phyloP scores from a whole-genome alignment of 2,329 filamentous ascomycete species.

The Colletotrichum sp. region DNA sequence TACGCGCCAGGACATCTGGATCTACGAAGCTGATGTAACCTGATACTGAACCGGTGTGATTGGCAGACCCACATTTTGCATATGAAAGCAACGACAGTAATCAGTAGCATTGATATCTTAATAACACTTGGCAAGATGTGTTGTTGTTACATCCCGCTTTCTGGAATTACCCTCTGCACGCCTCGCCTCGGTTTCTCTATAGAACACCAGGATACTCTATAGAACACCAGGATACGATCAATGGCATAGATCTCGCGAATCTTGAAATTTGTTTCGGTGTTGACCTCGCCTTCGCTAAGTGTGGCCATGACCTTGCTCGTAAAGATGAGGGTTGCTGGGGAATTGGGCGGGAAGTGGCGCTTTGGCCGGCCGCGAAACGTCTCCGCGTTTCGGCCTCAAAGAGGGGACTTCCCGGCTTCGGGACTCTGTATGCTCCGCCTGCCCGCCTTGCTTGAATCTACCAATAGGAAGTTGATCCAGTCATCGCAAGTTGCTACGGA shows the following conservation, averaged over 20 bases:
- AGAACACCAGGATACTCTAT: background rate
- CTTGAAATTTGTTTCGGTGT: background rate
- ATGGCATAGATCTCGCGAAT: constrained; percentile 5
- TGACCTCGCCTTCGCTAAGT: background rate
- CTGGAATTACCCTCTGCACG: background rate
- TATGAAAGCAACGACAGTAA: no score
- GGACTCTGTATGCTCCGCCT: background rate
- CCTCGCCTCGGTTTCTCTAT: background rate
- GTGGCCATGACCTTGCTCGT: background rate
- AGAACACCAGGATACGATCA: background rate
- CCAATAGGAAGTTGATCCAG: background rate
- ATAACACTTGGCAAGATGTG: background rate
- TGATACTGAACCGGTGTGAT: constrained; percentile 11
- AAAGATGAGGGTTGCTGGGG: background rate
- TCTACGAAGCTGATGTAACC: background rate
- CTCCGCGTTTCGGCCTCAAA: constrained; percentile 6
- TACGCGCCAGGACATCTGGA: background rate
- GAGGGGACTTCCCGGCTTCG: constrained; percentile 4
- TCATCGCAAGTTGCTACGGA: background rate
- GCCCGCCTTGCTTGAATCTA: background rate
- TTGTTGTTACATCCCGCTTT: background rate
- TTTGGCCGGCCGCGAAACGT: constrained; percentile 17
- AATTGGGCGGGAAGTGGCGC: background rate
- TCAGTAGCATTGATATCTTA: background rate
- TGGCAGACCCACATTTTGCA: background rate